phyloP scores from a whole-genome alignment of 345 rosid species.

The Acer campestre region DNA sequence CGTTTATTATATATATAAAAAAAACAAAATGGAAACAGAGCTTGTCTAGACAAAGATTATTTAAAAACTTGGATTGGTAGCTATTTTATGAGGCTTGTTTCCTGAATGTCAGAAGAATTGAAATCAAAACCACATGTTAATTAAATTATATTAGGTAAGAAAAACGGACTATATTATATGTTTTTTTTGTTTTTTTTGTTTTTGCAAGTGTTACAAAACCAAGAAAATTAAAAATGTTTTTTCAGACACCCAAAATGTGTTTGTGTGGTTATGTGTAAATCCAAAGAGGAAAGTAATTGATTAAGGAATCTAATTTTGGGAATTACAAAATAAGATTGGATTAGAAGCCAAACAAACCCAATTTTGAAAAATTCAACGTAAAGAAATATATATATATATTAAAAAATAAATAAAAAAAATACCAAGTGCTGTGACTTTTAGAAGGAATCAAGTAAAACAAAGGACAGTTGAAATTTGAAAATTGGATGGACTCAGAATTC shows the following conservation, averaged over 20 bases:
- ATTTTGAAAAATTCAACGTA: background rate
- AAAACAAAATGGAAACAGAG: background rate
- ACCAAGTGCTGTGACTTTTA: too few species aligned
- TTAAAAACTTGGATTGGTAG: background rate
- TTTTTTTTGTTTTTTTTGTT: background rate
- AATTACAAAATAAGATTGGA: background rate
- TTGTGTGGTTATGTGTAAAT: background rate
- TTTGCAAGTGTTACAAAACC: background rate
- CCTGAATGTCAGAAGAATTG: background rate
- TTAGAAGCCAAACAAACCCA: conserved; percentile 1
- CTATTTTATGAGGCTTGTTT: background rate
- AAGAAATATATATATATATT: too few species aligned
- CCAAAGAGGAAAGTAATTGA: background rate
- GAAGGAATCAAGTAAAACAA: too few species aligned
- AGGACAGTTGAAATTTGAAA: background rate
- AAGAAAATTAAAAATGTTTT: background rate
- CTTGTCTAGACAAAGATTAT: background rate
- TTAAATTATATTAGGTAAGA: background rate
- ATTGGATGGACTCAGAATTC: background rate
- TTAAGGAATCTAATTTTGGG: conserved; percentile 20
- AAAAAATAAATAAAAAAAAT: too few species aligned
- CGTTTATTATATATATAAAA: background rate
- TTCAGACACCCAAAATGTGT: background rate
- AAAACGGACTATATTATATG: background rate
- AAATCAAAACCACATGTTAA: background rate